These are phyloP conservation scores for Aspergillus steynii DNA, from an alignment of 495 filamentous ascomycete species.

Conservation along the genomic window DNA sequence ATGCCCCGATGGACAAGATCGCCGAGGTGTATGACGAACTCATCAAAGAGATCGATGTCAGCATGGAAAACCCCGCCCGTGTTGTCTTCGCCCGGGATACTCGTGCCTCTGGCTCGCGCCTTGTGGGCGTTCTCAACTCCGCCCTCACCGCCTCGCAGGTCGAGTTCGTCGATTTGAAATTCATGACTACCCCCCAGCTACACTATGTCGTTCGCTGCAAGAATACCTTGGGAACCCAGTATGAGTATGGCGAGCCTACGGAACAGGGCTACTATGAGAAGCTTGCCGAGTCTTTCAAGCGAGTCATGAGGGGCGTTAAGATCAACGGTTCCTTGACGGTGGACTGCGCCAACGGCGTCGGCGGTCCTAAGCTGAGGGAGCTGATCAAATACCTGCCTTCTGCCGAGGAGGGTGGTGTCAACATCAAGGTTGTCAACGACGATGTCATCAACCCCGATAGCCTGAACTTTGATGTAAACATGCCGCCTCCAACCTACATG, in stretches of 20 bases:
- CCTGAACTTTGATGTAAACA: slow-evolving; percentile 78
- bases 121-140: slow-evolving; percentile 74
- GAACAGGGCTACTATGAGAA: slow-evolving; percentile 96
- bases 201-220: slow-evolving; percentile 95
- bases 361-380: slow-evolving; percentile 85
- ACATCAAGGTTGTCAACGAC: slow-evolving; percentile 89
- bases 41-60: slow-evolving; percentile 70
- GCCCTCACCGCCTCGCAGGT: slow-evolving; percentile 74
- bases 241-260: slow-evolving; percentile 82
- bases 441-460: slow-evolving; percentile 84
- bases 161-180: slow-evolving; percentile 76
- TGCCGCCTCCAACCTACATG: neutral
- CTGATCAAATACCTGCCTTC: slow-evolving; percentile 79
- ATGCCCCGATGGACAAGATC: slow-evolving; percentile 72
- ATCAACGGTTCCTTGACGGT: slow-evolving; percentile 73
- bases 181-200: slow-evolving; percentile 91
- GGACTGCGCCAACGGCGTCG: slow-evolving; percentile 96
- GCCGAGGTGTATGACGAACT: slow-evolving; percentile 73
- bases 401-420: slow-evolving; percentile 60
- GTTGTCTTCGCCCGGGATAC: slow-evolving; percentile 94
- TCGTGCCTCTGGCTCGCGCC: slow-evolving; percentile 80
- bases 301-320: slow-evolving; percentile 73
- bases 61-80: slow-evolving; percentile 65
- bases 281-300: slow-evolving; percentile 74
- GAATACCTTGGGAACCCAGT: slow-evolving; percentile 81